Evolutionary conservation across 116 monocot genomes (phyloP), one percentile per base, ranked within the genome.

Genomic region (Zostera marina): DNA sequence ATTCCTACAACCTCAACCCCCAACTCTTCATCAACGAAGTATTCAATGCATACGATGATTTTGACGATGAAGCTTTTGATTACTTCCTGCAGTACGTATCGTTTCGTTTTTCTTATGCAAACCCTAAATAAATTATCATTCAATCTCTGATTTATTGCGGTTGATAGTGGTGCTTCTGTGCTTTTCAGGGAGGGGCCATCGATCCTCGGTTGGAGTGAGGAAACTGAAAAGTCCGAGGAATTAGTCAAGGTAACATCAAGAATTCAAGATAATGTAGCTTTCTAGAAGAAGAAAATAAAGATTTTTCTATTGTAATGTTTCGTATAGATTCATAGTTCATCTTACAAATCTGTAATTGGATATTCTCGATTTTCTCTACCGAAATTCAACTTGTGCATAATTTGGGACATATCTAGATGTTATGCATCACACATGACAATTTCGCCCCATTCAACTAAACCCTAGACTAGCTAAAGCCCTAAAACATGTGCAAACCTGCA

Each of bases 21-120:
- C 76, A 74, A 72, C 61, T 59, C 47, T 80, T 92, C 70, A 24
- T 92, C 66, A 80, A 92, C 70, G 77, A 80, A 23, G 54, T 80
- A 63, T 80, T 83, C 54, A 82, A 86, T 73, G 22, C 63, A 58
- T 64, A 77, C 57, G 86, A 86, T 59, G 80, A 91, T 57, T 22
- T 79, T 41, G 26, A 79, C 66, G 78, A 83, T 41, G 75, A 70
- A 21, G 86, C 92, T 66, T 86, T 92, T 72, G 67, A 73, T 11
- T 76, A 59, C 73, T 72, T 22, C 78, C 63, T 73, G 51, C 75
- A 83, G 92, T 87, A 8, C 59, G 11, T 42, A 22, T 49, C 21
- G 38, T 46, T 23, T n/a, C 9, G 20, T 25, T 21, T 21, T 40
- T 11, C 45, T 54, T 22, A 7, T 11, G 0, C 1, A 40, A 44